Percentiles rank a stretch among this genome's conserved stretches.
Conservation (phyloP, 2,329 filamentous ascomycete genomes). For the Venturia effusa region DNA sequence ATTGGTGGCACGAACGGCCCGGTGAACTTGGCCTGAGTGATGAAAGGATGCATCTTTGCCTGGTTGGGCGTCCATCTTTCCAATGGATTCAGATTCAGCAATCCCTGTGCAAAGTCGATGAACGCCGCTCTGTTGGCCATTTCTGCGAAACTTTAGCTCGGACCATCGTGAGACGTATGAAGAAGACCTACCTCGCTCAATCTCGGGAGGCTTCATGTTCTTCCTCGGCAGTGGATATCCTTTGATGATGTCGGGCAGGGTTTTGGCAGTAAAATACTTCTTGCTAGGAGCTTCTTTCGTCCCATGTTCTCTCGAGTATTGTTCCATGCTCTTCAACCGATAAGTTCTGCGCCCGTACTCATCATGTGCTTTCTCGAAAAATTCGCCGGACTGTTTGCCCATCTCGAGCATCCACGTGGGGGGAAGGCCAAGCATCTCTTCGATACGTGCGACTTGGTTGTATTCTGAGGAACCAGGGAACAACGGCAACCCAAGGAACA, state of each 20-base stretch:
- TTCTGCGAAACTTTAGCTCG: conserved; percentile 46
- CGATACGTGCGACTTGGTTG: conserved; percentile 93
- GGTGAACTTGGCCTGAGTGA: conserved; percentile 95
- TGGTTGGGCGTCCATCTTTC: conserved; percentile 98
- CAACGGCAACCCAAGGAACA: conserved; percentile 86
- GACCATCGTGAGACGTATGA: not conserved
- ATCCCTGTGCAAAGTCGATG: conserved; percentile 91
- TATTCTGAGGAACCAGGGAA: conserved; percentile 98
- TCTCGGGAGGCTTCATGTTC: conserved; percentile 96
- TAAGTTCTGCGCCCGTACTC: conserved; percentile 89
- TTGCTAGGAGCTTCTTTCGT: conserved; percentile 99
- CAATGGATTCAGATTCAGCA: conserved; percentile 88
- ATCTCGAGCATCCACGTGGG: conserved; percentile 99
- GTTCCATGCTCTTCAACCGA: conserved; percentile 92
- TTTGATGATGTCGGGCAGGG: conserved; percentile 92
- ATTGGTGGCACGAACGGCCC: conserved; percentile 94
- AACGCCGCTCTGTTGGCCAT: conserved; percentile 97
- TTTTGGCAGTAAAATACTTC: conserved; percentile 95
- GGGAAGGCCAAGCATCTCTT: conserved; percentile 94
- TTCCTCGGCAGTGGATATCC: conserved; percentile 97
- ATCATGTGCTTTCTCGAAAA: conserved; percentile 87
- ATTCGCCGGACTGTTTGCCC: conserved; percentile 94
- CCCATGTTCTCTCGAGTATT: conserved; percentile 89
- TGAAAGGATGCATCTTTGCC: conserved; percentile 94
- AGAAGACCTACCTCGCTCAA: conserved; percentile 69